Base-by-base conservation (phyloP, 495 filamentous ascomycete genomes). In the Penicillium fimorum region DNA sequence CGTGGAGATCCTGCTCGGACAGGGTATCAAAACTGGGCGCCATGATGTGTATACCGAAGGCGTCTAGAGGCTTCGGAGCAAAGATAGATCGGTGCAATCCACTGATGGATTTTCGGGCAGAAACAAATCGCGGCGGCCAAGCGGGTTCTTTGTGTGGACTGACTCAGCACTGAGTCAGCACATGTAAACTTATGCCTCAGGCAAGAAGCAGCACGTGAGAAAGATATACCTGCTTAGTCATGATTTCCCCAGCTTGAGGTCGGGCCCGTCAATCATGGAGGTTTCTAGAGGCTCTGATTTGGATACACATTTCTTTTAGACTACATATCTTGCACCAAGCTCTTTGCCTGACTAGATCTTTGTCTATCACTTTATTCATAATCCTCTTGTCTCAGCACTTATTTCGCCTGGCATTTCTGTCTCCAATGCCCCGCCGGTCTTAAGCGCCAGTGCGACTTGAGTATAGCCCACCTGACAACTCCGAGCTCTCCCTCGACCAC, bases 1-100 rank as follows among this genome's bases (percentile, higher is more conserved):
- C 88, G 66, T 92, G 78, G 62, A 83, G 87, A 50, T 92, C 88
- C 67, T 95, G 90, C 71, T 92, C 87, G 61, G 90, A 75, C 57
- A 88, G 71, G 55, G 82, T 82, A 59, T 87, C 79, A 68, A 83
- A 87, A 79, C 81, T 93, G 78, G 82, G 91, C 73, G 85, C 82
- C 85, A 88, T 88, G 64, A 56, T 79, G 68, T 56, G 53, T 64
- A 52, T 51, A 62, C 47, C 57, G 58, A 57, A 54, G 66, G 66
- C 66, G 67, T 63, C 65, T 60, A 61, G 56, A 60, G 56, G 50
- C 27, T 52, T 52, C 52, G 59, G 56, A 60, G 53, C 60, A 57
- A 45, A 56, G 43, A 43, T 45, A 57, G 54, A 51, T 57, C 55
- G 58, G 49, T 55, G 50, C 44, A 57, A 49, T 72, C 66, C 65